These are phyloP conservation scores for Plantago coronopus DNA, from an alignment of 305 asterid species.

Conservation along the genomic window DNA sequence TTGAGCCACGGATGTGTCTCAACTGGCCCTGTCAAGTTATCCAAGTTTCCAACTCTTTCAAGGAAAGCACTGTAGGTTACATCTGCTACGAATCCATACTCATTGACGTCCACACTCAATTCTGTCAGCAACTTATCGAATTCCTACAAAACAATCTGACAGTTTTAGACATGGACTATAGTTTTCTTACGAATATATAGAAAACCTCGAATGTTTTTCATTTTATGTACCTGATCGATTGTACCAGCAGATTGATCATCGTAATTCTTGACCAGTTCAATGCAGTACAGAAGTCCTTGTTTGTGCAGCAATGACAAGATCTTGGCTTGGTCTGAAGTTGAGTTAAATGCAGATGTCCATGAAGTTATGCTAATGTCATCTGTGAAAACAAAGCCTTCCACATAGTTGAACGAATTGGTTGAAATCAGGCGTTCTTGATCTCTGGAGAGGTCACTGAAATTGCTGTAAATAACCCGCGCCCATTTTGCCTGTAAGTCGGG, in stretches of 20 bases:
- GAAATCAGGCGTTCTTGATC: conserved; percentile 73
- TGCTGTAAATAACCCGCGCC: conserved; percentile 55
- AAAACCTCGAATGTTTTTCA: neutral
- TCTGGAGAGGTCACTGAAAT: conserved; percentile 48
- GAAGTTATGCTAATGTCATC: conserved; percentile 34
- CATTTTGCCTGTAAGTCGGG: conserved; percentile 48
- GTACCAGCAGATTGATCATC: conserved; percentile 30
- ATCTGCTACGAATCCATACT: conserved; percentile 32
- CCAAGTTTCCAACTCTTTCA: conserved; percentile 9
- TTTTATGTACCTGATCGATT: conserved; percentile 39
- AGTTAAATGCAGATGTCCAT: conserved; percentile 57
- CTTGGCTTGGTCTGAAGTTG: conserved; percentile 31
- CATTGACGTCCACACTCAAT: conserved; percentile 22
- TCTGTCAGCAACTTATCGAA: conserved; percentile 26
- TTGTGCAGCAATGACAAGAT: conserved; percentile 28
- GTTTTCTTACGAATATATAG: neutral
- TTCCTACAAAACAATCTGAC: conserved; percentile 25
- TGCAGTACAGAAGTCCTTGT: conserved; percentile 42
- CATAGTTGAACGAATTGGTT: conserved; percentile 35
- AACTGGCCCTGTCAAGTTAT: conserved; percentile 25
- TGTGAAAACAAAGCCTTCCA: conserved; percentile 54
- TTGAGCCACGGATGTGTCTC: conserved; percentile 22
- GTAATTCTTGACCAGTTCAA: conserved; percentile 66
- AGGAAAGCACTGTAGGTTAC: conserved; percentile 32
- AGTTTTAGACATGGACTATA: neutral